phyloP scores from a whole-genome alignment of 2,329 filamentous ascomycete genomes.

The Elsinoe fawcettii region DNA sequence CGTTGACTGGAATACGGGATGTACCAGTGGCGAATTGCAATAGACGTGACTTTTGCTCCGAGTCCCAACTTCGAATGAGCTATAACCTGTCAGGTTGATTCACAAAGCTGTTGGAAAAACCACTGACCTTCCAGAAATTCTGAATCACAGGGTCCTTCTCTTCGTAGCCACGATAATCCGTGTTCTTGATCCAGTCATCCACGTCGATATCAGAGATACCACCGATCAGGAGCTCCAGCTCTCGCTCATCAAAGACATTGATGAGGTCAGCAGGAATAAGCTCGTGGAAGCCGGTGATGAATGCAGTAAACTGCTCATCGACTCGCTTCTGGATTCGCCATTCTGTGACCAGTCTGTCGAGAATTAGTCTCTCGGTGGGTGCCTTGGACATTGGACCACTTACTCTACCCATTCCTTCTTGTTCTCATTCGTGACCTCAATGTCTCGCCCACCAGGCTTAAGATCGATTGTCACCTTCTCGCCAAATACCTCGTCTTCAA shows the following conservation, averaged over 20 bases:
- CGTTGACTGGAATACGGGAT: constrained; percentile 95
- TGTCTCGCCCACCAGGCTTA: constrained; percentile 80
- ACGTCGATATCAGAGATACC: constrained; percentile 99
- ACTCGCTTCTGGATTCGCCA: constrained; percentile 99
- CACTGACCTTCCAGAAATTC: constrained; percentile 86
- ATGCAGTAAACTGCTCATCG: constrained; percentile 95
- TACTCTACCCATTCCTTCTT: constrained; percentile 97
- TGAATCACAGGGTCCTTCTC: constrained; percentile 95
- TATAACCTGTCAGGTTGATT: constrained; percentile 25
- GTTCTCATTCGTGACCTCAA: constrained; percentile 96
- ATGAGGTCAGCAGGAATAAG: constrained; percentile 92
- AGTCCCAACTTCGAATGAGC: constrained; percentile 91
- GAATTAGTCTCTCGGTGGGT: constrained; percentile 16
- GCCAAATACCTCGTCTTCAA: constrained; percentile 94
- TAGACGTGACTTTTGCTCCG: constrained; percentile 93
- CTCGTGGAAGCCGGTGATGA: constrained; percentile 95
- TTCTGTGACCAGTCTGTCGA: constrained; percentile 74
- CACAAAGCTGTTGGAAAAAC: not conserved
- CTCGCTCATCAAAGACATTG: constrained; percentile 97
- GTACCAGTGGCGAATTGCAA: constrained; percentile 97
- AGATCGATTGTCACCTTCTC: constrained; percentile 91
- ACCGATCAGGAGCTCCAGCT: constrained; percentile 90
- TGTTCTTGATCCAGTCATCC: constrained; percentile 99
- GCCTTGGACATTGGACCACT: constrained; percentile 27
- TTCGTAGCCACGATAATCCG: constrained; percentile 96